Base-by-base conservation (phyloP, 257 asterid genomes). In the Rhazya stricta region DNA sequence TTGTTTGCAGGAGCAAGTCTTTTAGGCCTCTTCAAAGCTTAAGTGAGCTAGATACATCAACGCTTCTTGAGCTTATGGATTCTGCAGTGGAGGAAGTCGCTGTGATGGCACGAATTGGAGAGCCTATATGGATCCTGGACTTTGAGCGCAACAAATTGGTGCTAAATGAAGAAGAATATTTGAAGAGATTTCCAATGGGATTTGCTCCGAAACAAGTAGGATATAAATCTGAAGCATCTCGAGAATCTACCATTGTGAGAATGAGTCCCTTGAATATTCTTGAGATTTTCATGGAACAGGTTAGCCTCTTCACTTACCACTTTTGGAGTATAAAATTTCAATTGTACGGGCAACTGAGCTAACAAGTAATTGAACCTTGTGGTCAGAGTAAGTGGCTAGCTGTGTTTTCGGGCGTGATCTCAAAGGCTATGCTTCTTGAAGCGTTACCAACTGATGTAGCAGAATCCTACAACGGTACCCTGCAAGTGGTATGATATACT, bases 241-340 rank as follows among this genome's bases (percentile, higher is more conserved):
- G 90, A 39, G 92, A 88, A 66, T 79, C 76, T 1, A 86, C 84
- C 5, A 46, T 78, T 71, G 92, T 89, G 6, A 82, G 86, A 57
- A 83, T 88, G 85, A 85, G 81, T 74, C 75, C 86, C 50, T 74
- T 82, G 23, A 88, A 90, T 8, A 88, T 88, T 3, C 88, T 88
- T 15, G 89, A 84, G 79, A 89, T 87, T 1, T 63, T 89, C 46
- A 86, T 88, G 89, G 92, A 89, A 67, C 85, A 88, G 69, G 96
- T 89, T 13, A 32, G 78, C 3, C 43, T 74, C 12, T 37, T 34
- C 36, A 6, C 2, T 34, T 63, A 13, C 0, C 25, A n/a, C 8
- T 60, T 60, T 3, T 3, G 10, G 2, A 29, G 5, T 30, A 15
- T 3, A 57, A 1, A 2, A 9, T 16, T 63, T 18, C 1, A 6